phyloP scores from a whole-genome alignment of 1,284 basidiomycete genomes.

The Cryptococcus amylolentus region DNA sequence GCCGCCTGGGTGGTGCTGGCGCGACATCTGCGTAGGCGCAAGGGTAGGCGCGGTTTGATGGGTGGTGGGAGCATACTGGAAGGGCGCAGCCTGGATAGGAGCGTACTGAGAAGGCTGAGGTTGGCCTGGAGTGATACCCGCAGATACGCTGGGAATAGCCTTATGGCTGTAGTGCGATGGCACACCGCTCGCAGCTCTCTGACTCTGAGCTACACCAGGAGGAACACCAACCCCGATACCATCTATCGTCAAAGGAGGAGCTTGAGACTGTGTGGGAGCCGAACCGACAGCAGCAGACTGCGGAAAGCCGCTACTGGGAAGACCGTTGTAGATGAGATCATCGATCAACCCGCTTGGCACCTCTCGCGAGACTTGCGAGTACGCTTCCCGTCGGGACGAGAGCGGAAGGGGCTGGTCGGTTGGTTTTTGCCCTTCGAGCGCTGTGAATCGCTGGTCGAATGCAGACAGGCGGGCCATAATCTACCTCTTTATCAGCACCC shows the following conservation, averaged over 20 bases:
- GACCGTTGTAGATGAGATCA: slow-evolving; percentile 28
- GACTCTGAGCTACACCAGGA: not conserved
- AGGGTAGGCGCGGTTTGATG: not conserved
- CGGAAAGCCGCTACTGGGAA: slow-evolving; percentile 14
- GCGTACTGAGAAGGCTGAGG: not conserved
- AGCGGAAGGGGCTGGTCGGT: not conserved
- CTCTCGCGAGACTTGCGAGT: slow-evolving; percentile 14
- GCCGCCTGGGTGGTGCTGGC: not conserved
- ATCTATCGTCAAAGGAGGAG: not conserved
- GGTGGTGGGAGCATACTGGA: not conserved
- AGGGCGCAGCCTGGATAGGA: not conserved
- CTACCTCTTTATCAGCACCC: slow-evolving; percentile 14
- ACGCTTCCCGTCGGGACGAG: not conserved
- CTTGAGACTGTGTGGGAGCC: not conserved
- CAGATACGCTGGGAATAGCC: not conserved
- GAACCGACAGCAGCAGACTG: not conserved
- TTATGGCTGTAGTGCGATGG: slow-evolving; percentile 5
- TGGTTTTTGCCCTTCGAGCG: slow-evolving; percentile 17
- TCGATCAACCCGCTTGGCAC: slow-evolving; percentile 24
- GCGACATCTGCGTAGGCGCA: not conserved
- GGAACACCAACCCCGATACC: not conserved
- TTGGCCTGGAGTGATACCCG: not conserved
- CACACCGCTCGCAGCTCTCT: not conserved
- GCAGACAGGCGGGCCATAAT: slow-evolving; percentile 27
- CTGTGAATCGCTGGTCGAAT: slow-evolving; percentile 29